Base-by-base conservation (phyloP, 306 rosid species). In the Sechiopsis laciniata region DNA sequence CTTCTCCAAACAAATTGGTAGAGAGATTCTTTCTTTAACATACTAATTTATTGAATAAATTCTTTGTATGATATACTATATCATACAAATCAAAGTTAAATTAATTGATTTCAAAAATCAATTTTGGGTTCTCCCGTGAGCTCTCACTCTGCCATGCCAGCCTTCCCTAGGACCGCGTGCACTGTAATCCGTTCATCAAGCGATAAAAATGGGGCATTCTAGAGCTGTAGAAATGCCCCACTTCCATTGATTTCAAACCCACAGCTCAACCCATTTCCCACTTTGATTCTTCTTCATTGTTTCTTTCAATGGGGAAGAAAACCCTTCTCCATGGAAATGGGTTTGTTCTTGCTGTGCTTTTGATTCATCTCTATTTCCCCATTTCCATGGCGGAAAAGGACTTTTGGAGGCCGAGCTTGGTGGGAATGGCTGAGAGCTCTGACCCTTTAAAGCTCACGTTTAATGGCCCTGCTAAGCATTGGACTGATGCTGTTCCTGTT, bases 401-500 rank as follows among this genome's bases (percentile, higher is more conserved):
- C 37, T 1, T 32, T 32, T 32, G 37, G 37, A 32, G 37, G 37
- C 37, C 37, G 37, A 32, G 37, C 37, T 32, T 3, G 37, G 37
- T 32, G 37, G 37, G 37, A 32, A 51, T 83, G 53, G 76, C 84
- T 45, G 89, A 74, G 15, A 15, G 81, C 37, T 76, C 85, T 5
- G 79, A 67, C 68, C 94, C 96, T 20, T 82, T 93, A 85, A 90
- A 90, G 82, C 20, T 93, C 19, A 81, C 83, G 8, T 93, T 90
- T 72, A 52, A 82, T 40, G 89, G 42, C 48, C 89, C 96, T 2
- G 98, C 97, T 0, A 81, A 78, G 63, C 81, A 88, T 69, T 90
- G 96, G 93, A 93, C 97, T 1, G 97, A 90, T 72, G 97, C 98
- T 9, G 67, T 90, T 60, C 98, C 98, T 8, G 83, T 93, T 58